A percentile compares a stretch with the other conserved stretches of the same genome.
Conservation (phyloP, 129 eudicot genomes). For the Pseudognaphalium luteoalbum region DNA sequence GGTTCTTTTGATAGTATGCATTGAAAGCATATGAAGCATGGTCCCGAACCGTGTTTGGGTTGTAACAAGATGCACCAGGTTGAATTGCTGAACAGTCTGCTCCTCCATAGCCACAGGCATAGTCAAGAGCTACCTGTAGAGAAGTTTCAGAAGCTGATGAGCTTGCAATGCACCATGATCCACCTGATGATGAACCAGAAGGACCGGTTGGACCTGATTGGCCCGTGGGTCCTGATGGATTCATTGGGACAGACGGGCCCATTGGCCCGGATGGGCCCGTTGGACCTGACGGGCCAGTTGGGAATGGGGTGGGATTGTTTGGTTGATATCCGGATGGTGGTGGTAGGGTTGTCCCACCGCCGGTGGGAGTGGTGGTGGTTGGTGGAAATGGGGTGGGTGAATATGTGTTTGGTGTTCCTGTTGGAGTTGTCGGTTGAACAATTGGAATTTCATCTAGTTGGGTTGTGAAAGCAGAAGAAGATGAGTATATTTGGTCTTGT, state of each 20-base stretch:
- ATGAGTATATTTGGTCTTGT: constrained; percentile 26
- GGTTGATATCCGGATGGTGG: constrained; percentile 46
- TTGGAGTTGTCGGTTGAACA: constrained; percentile 72
- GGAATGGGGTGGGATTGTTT: constrained; percentile 39
- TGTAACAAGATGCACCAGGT: constrained; percentile 66
- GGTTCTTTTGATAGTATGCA: constrained; percentile 87
- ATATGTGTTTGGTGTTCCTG: constrained; percentile 35
- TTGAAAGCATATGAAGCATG: constrained; percentile 98
- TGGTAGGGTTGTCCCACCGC: constrained; percentile 31
- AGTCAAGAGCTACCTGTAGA: constrained; percentile 87
- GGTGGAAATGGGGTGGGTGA: constrained; percentile 26
- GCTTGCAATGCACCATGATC: constrained; percentile 89
- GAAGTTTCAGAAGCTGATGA: constrained; percentile 78
- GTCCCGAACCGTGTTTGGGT: constrained; percentile 75
- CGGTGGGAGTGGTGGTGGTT: constrained; percentile 50
- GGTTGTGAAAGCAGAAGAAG: constrained; percentile 19
- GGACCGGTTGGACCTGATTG: constrained; percentile 36
- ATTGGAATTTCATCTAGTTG: constrained; percentile 66
- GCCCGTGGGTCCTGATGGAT: constrained; percentile 30
- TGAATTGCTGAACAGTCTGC: constrained; percentile 91
- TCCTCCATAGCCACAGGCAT: constrained; percentile 97
- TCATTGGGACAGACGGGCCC: constrained; percentile 36
- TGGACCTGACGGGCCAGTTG: constrained; percentile 33
- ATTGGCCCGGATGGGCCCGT: constrained; percentile 27
- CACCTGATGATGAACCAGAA: constrained; percentile 45